These are phyloP conservation scores for Suillus tomentosus DNA, from an alignment of 768 basidiomycete species.

Conservation along the genomic window DNA sequence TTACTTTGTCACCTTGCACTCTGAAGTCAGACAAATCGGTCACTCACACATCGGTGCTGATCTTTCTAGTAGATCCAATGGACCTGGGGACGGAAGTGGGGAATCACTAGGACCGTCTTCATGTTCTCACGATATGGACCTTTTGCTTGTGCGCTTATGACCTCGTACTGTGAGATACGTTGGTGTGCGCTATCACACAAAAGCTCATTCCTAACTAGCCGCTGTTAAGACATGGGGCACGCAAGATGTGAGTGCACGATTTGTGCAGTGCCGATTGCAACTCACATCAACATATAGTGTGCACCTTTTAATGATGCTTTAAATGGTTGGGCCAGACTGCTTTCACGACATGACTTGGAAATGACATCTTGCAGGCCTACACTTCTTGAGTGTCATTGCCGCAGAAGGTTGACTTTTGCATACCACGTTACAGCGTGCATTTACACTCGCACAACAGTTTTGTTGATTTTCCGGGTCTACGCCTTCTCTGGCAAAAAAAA, in stretches of 20 bases:
- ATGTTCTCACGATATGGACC: slow-evolving; percentile 10
- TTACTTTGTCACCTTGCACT: background rate
- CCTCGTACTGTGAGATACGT: slow-evolving; percentile 5
- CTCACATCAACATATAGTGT: background rate
- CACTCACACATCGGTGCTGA: background rate
- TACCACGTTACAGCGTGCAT: background rate
- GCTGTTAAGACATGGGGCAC: background rate
- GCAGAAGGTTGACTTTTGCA: background rate
- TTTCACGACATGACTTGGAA: background rate
- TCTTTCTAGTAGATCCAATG: slow-evolving; percentile 19
- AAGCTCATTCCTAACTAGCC: background rate
- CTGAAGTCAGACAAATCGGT: background rate
- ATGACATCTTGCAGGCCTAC: background rate
- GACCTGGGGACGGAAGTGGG: slow-evolving; percentile 14
- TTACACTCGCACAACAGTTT: background rate
- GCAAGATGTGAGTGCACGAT: background rate
- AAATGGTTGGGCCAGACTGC: background rate
- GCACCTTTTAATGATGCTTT: background rate
- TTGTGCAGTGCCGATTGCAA: background rate
- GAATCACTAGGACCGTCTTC: slow-evolving; percentile 3
- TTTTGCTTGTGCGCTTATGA: slow-evolving; percentile 12
- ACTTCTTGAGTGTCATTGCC: background rate
- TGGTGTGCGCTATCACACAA: background rate
- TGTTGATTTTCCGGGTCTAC: background rate
- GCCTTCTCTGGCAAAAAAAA: slow-evolving; percentile 1